phyloP scores from a whole-genome alignment of 2,329 filamentous ascomycete genomes.

The Colletotrichum camelliae region DNA sequence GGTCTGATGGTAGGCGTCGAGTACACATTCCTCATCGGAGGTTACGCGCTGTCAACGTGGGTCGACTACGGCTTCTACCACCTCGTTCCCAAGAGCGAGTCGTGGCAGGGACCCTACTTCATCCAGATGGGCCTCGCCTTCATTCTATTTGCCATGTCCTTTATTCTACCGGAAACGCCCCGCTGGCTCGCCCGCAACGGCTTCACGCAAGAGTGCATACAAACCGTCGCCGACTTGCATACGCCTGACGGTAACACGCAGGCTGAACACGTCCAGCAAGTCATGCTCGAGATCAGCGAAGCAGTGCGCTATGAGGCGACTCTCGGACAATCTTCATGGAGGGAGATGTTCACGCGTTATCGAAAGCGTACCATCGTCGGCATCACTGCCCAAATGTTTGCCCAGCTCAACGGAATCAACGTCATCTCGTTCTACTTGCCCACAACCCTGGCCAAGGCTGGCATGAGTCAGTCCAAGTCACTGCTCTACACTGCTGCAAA shows the following conservation, averaged over 20 bases:
- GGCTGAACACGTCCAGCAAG: background rate
- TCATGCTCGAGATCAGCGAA: background rate
- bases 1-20: background rate
- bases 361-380: background rate
- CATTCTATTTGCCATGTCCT: background rate
- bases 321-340: background rate
- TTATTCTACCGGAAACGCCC: background rate
- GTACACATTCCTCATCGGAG: background rate
- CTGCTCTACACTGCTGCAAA: background rate
- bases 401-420: background rate
- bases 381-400: background rate
- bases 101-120: fast-evolving
- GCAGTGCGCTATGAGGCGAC: background rate
- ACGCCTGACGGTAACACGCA: background rate
- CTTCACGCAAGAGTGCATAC: background rate
- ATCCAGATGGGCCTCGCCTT: background rate
- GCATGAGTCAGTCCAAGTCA: background rate
- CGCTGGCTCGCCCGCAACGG: background rate
- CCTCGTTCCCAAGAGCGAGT: background rate
- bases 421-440: background rate
- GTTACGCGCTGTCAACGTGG: background rate
- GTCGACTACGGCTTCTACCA: background rate
- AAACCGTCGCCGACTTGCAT: background rate
- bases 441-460: background rate
- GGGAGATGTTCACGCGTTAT: background rate